Percentiles rank a stretch among this genome's conserved stretches.
Conservation (phyloP, 2,329 filamentous ascomycete species). For the Aspergillus niger region DNA sequence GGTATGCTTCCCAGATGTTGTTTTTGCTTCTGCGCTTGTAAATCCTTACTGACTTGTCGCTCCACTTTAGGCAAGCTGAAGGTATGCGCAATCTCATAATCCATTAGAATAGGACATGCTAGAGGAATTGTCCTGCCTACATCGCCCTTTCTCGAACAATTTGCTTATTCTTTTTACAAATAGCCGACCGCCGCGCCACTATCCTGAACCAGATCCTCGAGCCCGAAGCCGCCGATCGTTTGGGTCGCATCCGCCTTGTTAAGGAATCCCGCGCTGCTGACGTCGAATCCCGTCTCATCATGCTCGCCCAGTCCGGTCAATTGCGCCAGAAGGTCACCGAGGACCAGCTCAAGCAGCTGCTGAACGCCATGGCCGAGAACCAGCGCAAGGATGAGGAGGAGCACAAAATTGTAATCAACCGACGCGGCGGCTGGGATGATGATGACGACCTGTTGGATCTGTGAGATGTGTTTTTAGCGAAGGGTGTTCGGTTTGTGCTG, state of each 20-base stretch:
- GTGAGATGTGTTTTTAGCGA: slow-evolving; percentile 25
- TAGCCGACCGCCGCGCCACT: slow-evolving; percentile 38
- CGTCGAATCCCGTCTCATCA: slow-evolving; percentile 90
- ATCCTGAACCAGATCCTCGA: slow-evolving; percentile 92
- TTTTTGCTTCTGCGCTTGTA: not conserved
- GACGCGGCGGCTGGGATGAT: slow-evolving; percentile 80
- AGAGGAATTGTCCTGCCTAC: not conserved
- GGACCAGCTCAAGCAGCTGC: slow-evolving; percentile 86
- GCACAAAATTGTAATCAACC: slow-evolving; percentile 82
- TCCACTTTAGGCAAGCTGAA: slow-evolving; percentile 33
- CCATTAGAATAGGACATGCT: not conserved
- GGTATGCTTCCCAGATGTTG: slow-evolving; percentile 49
- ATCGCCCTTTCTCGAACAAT: not conserved
- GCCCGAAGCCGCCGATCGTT: slow-evolving; percentile 87
- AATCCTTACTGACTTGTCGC: slow-evolving; percentile 4
- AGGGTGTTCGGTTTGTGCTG: not conserved
- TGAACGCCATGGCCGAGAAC: slow-evolving; percentile 80
- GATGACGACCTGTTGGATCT: slow-evolving; percentile 57
- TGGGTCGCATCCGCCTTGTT: slow-evolving; percentile 92
- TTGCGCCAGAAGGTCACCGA: slow-evolving; percentile 86
- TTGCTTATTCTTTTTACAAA: not conserved
- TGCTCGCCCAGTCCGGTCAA: slow-evolving; percentile 85
- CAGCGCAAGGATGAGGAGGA: slow-evolving; percentile 59
- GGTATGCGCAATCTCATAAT: slow-evolving; percentile 22
- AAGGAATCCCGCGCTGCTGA: slow-evolving; percentile 88